These are phyloP conservation scores for Handroanthus guayacan DNA, from an alignment of 257 asterid genomes.

Conservation along the genomic window DNA sequence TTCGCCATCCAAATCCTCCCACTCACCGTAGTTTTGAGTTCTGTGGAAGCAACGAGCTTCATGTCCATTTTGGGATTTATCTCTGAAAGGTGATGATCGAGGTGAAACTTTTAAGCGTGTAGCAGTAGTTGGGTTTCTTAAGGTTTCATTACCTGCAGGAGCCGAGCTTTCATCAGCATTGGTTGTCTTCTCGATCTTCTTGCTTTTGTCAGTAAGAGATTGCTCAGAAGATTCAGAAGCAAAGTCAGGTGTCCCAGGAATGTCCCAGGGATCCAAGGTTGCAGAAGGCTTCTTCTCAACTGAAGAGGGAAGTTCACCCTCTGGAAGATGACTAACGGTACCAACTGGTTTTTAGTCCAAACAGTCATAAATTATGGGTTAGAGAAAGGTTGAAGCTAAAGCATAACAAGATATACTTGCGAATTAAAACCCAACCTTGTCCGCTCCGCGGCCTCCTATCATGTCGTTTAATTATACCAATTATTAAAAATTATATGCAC, in stretches of 20 bases:
- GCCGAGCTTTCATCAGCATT: slow-evolving; percentile 25
- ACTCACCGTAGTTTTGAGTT: slow-evolving; percentile 46
- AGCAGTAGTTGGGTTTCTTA: slow-evolving; percentile 32
- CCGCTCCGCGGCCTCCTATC: slow-evolving; percentile 91
- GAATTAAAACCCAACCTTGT: slow-evolving; percentile 64
- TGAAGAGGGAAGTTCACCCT: slow-evolving; percentile 78
- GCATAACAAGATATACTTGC: slow-evolving; percentile 24
- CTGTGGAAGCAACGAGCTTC: slow-evolving; percentile 32
- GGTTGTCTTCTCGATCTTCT: slow-evolving; percentile 31
- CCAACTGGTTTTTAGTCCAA: slow-evolving; percentile 63
- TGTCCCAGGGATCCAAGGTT: slow-evolving; percentile 85
- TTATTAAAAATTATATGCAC: no score
- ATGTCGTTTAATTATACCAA: no score
- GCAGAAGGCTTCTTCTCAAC: slow-evolving; percentile 68
- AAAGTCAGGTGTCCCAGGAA: slow-evolving; percentile 67
- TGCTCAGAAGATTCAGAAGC: slow-evolving; percentile 48
- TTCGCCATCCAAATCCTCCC: slow-evolving; percentile 49
- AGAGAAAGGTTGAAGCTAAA: slow-evolving; percentile 31
- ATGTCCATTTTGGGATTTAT: slow-evolving; percentile 33
- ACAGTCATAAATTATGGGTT: slow-evolving; percentile 13
- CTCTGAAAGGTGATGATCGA: slow-evolving; percentile 39
- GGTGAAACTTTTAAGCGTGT: slow-evolving; percentile 26
- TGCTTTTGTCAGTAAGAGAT: slow-evolving; percentile 33
- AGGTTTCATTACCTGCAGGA: slow-evolving; percentile 30
- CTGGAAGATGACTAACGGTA: slow-evolving; percentile 81